Evolutionary conservation across 1,284 basidiomycete species (phyloP), one percentile per base, ranked within the genome.

Genomic region (Naganishia cerealis): DNA sequence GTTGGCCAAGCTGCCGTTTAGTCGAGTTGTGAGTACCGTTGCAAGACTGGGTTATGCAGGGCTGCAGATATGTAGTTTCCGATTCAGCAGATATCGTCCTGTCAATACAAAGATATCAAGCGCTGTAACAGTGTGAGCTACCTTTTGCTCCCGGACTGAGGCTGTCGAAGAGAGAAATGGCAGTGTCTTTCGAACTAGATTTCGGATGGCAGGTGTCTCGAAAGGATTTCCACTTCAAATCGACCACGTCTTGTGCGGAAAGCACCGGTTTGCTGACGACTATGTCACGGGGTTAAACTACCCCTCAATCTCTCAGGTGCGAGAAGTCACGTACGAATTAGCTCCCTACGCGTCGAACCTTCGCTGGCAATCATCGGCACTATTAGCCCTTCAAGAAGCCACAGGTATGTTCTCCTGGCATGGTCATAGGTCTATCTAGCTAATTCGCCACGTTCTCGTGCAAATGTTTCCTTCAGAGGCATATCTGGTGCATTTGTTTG

Each of bases 331-430:
- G 3, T 73, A 87, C 76, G 90, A 94, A 76, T 88, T 94, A 87
- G 87, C 86, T 67, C 92, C 91, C 86, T 88, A 77, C 86, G 87
- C 67, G 85, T 83, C 50, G 10, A 57, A 63, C 6, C 80, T 96
- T 66, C 85, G 94, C 57, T 97, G 94, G 94, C 94, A 97, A 79
- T 90, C 87, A 70, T 90, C 91, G 13, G 94, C 94, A 5, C 85
- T 97, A 66, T 78, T 93, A 70, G 94, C 94, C 2, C 81, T 97
- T 67, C 94, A 97, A 76, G 94, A 97, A 81, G 94, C 94, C 10
- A 91, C 68, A 43, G 68, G 68, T 69, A 9, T 13, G 68, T 67
- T 1, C 12, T 16, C 38, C 39, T 9, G 21, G 39, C n/a, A 21
- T 21, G 21, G 1, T 58, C 39, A 36, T 6, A 8, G 12, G 24